Evolutionary conservation across 805 yeast species (phyloP).

Genomic region (Torulaspora franciscae): DNA sequence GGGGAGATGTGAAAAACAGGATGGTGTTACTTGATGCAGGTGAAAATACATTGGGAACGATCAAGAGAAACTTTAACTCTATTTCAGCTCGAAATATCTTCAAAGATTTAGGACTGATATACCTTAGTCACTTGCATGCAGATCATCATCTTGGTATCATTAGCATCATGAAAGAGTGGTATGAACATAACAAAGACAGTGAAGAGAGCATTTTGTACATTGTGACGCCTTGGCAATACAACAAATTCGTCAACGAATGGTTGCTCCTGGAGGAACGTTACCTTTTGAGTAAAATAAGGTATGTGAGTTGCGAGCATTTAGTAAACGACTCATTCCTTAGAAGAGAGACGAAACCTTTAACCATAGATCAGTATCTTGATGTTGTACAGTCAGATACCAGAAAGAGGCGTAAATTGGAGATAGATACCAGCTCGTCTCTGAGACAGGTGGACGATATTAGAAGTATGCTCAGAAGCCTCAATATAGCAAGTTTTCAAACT

Average conservation of each 20-base stretch:
- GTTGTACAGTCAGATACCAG: slow-evolving; percentile 8
- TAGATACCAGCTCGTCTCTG: slow-evolving; percentile 22
- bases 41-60: slow-evolving; percentile 77
- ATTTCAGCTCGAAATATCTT: slow-evolving; percentile 43
- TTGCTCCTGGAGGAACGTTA: slow-evolving; percentile 42
- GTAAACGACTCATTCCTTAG: slow-evolving; percentile 37
- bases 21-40: slow-evolving; percentile 85
- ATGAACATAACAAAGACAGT: slow-evolving; percentile 38
- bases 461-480: slow-evolving; percentile 40
- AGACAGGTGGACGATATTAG: slow-evolving; percentile 32
- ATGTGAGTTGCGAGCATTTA: slow-evolving; percentile 59
- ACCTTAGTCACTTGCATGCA: slow-evolving; percentile 88
- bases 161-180: slow-evolving; percentile 67
- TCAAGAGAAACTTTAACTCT: slow-evolving; percentile 57
- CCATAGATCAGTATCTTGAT: slow-evolving; percentile 23
- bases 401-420: slow-evolving; percentile 28
- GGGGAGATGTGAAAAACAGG: slow-evolving; percentile 33
- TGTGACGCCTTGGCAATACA: slow-evolving; percentile 71
- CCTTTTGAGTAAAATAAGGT: slow-evolving; percentile 42
- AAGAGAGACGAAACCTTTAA: slow-evolving; percentile 31
- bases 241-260: slow-evolving; percentile 68
- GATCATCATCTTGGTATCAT: slow-evolving; percentile 91
- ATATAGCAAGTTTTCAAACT: slow-evolving; percentile 46
- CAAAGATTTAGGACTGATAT: slow-evolving; percentile 58
- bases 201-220: slow-evolving; percentile 44